Evolutionary conservation across 208 protist species (phyloP), one percentile per base, ranked within the genome.

Genomic region (Leishmania amazonensis): DNA sequence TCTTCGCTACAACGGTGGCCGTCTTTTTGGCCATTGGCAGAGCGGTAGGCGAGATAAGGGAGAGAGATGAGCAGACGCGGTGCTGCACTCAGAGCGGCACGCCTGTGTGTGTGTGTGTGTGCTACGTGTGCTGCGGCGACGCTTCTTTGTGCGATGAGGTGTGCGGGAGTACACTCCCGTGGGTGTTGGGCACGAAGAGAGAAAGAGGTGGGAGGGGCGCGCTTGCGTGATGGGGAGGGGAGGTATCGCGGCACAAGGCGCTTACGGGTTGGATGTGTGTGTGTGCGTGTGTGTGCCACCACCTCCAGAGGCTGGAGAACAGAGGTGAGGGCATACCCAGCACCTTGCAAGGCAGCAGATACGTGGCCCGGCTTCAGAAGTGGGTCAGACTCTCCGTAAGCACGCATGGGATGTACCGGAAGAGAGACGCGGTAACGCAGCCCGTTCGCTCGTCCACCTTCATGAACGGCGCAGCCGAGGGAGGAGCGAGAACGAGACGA

Each of bases 21-120:
- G 38, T 42, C 80, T 79, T 78, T 45, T 78, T 78, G 53, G 73
- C 80, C 80, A 54, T 79, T 5, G 9, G 38, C 0, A 35, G 54
- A 60, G 3, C 17, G 40, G 49, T 21, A 35, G 31, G n/a, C 54
- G 42, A 65, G 65, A 79, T 35, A 60, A 38, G 47, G 65, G n/a
- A 19, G 80, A 73, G 24, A 51, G 47, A 64, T 35, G 11, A 64
- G 58, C 9, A 68, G 42, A 73, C 15, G 6, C 68, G 7, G 19
- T 31, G 6, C 21, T 31, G 68, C 42, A n/a, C 38, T 35, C 6
- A 13, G 8, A 35, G 68, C 24, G 28, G 68, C 42, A n/a, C 40
- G 42, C 17, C 24, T 11, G 68, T 53, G 3, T 73, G 42, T 31
- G 42, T 4, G 8, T 11, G 68, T 53, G 3, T 73, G 42, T 31